phyloP scores from a whole-genome alignment of 2,329 filamentous ascomycete species.

The Botryotinia convoluta region DNA sequence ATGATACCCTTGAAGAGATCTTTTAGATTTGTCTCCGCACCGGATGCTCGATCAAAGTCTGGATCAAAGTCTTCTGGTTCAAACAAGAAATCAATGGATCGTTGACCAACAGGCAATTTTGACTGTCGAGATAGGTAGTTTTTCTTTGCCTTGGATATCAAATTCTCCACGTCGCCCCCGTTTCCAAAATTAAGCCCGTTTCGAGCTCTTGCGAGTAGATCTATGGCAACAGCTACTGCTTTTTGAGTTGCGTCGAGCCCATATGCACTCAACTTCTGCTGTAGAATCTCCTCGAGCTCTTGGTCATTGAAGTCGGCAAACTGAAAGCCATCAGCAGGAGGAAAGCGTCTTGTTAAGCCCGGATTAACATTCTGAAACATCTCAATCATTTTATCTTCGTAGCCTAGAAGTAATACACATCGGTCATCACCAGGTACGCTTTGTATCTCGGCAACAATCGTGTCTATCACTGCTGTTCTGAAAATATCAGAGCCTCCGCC shows the following conservation, averaged over 20 bases:
- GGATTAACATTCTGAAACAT: constrained; percentile 77
- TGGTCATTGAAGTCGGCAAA: constrained; percentile 66
- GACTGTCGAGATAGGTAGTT: constrained; percentile 33
- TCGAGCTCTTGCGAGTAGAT: constrained; percentile 58
- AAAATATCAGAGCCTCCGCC: constrained; percentile 46
- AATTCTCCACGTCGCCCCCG: constrained; percentile 70
- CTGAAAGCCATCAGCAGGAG: constrained; percentile 58
- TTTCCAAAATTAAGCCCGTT: constrained; percentile 70
- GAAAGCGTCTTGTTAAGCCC: constrained; percentile 65
- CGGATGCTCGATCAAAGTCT: constrained; percentile 47
- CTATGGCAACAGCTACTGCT: constrained; percentile 54
- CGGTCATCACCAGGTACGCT: constrained; percentile 67
- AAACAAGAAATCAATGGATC: constrained; percentile 30
- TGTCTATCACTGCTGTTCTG: constrained; percentile 67
- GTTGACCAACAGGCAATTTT: constrained; percentile 18
- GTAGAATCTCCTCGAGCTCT: constrained; percentile 58
- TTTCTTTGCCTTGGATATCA: constrained; percentile 54
- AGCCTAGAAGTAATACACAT: constrained; percentile 69
- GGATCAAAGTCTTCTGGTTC: constrained; percentile 50
- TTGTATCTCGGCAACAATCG: constrained; percentile 69
- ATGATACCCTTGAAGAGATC: constrained; percentile 51
- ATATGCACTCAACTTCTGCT: constrained; percentile 58
- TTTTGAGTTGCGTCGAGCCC: constrained; percentile 51
- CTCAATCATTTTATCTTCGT: constrained; percentile 64
- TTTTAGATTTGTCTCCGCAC: constrained; percentile 43